Evolutionary conservation across 345 rosid genomes (phyloP).

Genomic region (Jatropha curcas): DNA sequence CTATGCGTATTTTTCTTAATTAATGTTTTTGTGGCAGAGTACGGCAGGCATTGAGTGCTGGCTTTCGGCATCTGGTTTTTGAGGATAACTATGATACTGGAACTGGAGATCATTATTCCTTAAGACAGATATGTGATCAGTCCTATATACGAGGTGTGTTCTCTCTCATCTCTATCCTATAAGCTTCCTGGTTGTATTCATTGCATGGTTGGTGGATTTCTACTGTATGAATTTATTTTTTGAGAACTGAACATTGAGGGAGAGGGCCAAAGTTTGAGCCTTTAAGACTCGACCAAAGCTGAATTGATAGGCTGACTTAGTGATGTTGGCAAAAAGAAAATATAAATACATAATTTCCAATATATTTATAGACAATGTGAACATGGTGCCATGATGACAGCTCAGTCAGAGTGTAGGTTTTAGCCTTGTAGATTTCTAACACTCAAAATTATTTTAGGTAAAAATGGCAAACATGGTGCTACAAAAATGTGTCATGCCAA

Average conservation of each 20-base stretch:
- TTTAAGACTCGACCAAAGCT: not conserved
- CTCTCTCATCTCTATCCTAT: not conserved
- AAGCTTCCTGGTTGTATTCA: not conserved
- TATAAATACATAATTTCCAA: not conserved
- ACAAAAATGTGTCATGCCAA: not conserved
- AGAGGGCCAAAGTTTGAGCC: not conserved
- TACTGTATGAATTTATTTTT: not conserved
- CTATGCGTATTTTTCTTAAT: constrained; percentile 18
- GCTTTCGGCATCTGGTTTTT: constrained; percentile 87
- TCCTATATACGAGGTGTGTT: constrained; percentile 68
- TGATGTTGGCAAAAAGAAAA: not conserved
- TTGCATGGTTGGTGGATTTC: not conserved
- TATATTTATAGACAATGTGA: not conserved
- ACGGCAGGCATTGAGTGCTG: constrained; percentile 77
- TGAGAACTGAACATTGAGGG: not conserved
- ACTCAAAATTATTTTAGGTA: no score
- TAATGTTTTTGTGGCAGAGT: constrained; percentile 47
- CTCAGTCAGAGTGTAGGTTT: not conserved
- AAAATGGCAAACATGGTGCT: not conserved
- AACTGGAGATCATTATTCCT: constrained; percentile 95
- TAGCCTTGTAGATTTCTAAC: not conserved
- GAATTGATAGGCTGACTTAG: not conserved
- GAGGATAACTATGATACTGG: constrained; percentile 99
- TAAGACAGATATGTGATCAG: constrained; percentile 98
- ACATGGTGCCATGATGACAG: not conserved